phyloP scores from a whole-genome alignment of 129 eudicot genomes.

The Silybum marianum region DNA sequence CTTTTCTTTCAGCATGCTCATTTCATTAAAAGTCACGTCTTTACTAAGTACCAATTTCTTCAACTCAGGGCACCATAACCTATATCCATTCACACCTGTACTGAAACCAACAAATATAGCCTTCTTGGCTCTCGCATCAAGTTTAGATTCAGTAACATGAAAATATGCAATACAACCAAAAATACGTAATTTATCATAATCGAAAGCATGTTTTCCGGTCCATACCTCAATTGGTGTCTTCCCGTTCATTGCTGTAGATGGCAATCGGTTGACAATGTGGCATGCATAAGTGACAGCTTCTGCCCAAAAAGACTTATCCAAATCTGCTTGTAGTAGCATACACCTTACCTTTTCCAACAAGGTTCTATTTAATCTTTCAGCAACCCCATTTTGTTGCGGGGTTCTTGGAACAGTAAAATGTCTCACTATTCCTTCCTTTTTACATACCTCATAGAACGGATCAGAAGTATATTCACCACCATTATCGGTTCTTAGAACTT shows the following conservation, averaged over 20 bases:
- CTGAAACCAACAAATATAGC: too few relatives aligned
- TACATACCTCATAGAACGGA: not conserved
- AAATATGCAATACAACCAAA: not conserved
- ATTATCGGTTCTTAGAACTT: not conserved
- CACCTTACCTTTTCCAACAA: not conserved
- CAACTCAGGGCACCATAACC: not conserved
- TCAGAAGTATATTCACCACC: slow-evolving; percentile 7
- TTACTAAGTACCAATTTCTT: not conserved
- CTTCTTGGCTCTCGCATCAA: not conserved
- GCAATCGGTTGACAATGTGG: not conserved
- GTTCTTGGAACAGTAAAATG: not conserved
- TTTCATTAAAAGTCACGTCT: not conserved
- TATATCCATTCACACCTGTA: not conserved
- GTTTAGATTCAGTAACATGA: not conserved
- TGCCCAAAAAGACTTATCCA: not conserved
- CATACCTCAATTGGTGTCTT: not conserved
- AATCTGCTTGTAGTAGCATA: too few relatives aligned
- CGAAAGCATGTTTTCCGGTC: not conserved
- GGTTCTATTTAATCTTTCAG: not conserved
- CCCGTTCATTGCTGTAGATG: not conserved
- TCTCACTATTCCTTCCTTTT: too few relatives aligned
- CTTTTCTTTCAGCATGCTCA: not conserved
- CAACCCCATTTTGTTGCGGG: not conserved
- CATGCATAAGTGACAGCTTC: not conserved
- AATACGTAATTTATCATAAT: not conserved